Conservation (phyloP, 768 basidiomycete genomes). For the Crucibulum laeve region DNA sequence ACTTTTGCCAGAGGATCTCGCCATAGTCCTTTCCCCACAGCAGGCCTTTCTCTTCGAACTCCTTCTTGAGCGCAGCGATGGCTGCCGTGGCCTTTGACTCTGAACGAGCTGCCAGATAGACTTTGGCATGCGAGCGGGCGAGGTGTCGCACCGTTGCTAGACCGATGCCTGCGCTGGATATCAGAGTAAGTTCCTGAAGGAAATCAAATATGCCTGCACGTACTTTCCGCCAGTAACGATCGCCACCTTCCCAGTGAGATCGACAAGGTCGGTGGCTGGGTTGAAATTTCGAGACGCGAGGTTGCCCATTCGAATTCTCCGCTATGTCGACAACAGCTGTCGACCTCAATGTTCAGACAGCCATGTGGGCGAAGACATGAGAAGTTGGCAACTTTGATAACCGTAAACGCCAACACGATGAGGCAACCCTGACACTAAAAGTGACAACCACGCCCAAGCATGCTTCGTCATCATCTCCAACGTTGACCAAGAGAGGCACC, state of each 20-base stretch:
- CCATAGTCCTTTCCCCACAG: conserved; percentile 33
- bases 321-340: no score
- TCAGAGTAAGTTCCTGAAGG: background rate
- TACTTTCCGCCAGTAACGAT: conserved; percentile 10
- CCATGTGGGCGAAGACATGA: no score
- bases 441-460: no score
- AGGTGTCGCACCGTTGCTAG: conserved; percentile 48
- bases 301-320: no score
- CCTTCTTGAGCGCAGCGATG: conserved; percentile 37
- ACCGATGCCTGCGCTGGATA: conserved; percentile 31
- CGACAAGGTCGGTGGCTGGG: conserved; percentile 1
- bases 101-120: conserved; percentile 53
- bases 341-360: no score
- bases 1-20: conserved; percentile 41
- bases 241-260: conserved; percentile 4
- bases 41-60: conserved; percentile 38
- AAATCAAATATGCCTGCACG: background rate
- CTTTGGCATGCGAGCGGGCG: conserved; percentile 49
- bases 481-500: no score
- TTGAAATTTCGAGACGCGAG: background rate
- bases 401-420: no score
- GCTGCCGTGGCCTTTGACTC: conserved; percentile 41
- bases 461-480: no score
- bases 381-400: no score
- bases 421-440: no score